Evolutionary conservation across 345 rosid genomes (phyloP).

Genomic region (Nasturtium officinale): DNA sequence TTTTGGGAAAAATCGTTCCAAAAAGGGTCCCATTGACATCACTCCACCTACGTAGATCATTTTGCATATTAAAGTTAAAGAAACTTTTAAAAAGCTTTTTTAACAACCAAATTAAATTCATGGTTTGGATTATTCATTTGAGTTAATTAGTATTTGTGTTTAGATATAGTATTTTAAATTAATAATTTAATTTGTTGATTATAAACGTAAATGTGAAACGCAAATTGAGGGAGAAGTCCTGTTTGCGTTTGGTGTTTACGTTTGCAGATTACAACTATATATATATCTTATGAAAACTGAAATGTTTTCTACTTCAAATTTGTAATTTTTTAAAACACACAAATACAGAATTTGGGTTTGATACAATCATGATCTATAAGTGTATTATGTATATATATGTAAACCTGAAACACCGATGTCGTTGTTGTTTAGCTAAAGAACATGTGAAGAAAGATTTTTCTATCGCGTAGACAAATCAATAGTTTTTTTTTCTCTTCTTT

Average conservation of each 20-base stretch:
- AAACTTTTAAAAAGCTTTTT: too few species aligned
- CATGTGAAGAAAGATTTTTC: slow-evolving; percentile 13
- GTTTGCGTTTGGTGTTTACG: neutral
- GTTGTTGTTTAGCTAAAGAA: slow-evolving; percentile 6
- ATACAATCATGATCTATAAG: neutral
- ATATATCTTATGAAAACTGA: neutral
- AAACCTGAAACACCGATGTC: slow-evolving; percentile 79
- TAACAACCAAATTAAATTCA: too few species aligned
- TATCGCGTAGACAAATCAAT: slow-evolving; percentile 27
- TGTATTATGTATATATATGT: neutral
- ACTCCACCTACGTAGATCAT: slow-evolving; percentile 59
- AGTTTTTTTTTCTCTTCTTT: neutral
- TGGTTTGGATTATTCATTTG: too few species aligned
- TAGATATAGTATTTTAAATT: too few species aligned
- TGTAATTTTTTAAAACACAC: neutral
- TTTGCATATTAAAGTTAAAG: slow-evolving; percentile 12
- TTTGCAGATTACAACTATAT: neutral
- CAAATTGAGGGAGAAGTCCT: neutral
- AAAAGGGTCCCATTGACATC: slow-evolving; percentile 79
- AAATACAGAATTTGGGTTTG: neutral
- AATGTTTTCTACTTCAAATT: neutral
- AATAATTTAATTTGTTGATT: too few species aligned
- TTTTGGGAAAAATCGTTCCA: slow-evolving; percentile 56
- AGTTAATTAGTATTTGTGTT: neutral
- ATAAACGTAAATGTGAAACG: neutral